Evolutionary conservation across 2,329 filamentous ascomycete species (phyloP), one percentile per base, ranked within the genome.

Genomic region (Microascus cirrosus): DNA sequence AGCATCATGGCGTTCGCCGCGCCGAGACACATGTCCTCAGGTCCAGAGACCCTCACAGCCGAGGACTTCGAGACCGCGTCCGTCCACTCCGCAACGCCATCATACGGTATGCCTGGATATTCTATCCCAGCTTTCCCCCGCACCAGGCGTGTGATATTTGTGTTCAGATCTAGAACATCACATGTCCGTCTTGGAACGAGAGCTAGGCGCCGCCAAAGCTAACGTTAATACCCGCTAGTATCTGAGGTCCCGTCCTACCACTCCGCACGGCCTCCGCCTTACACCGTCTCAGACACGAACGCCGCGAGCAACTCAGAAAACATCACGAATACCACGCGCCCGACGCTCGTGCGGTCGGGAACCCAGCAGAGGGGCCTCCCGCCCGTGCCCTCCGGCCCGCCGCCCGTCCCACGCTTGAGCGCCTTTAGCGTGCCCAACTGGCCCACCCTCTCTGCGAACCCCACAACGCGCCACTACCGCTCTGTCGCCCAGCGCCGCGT

Each of bases 21-120:
- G 20, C 55, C 56, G 39, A 20, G 50, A 42, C 51, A 54, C n/a
- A 11, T 48, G 10, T 22, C 42, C 7, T 28, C 34, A 13, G 51
- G 56, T n/a, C 32, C 53, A n/a, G 56, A 58, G 10, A 54, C 20
- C 22, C 42, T 58, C 32, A 58, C 56, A 24, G 64, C 71, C 6
- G 79, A 82, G 60, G 84, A 87, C 67, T 82, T 85, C 59, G 85
- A 88, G 64, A 86, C 84, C 24, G 78, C 81, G 7, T 88, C 85
- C 11, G 80, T 88, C 61, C 82, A 76, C 63, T 87, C 84, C 20
- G 79, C 79, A 8, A 84, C 84, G n/a, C 85, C 85, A 48, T 87
- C 85, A 11, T 87, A 87, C 68, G 74, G 81, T 84, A 64, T 76
- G 79, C 73, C 42, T 60, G 28, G 42, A 25, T 18, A 35, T 53